A percentile compares a stretch with the other conserved stretches of the same genome.
These are phyloP conservation scores for Coemansia sp. DNA, from an alignment of 192 early-diverging fungal genomes.

Conservation along the genomic window DNA sequence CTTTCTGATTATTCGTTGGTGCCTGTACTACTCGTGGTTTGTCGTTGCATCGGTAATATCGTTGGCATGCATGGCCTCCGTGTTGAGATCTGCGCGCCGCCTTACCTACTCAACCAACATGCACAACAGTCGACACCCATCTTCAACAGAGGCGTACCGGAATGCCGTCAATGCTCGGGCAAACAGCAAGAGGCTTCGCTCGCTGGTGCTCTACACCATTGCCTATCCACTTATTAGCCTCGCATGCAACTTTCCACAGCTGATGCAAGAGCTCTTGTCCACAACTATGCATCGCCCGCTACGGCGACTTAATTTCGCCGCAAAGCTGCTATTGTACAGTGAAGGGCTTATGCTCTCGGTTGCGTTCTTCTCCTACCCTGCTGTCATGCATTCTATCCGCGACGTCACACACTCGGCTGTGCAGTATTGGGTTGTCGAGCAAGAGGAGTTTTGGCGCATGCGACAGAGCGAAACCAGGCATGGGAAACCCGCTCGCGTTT, in stretches of 20 bases:
- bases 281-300: constrained; percentile 18
- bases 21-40: constrained; percentile 51
- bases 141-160: constrained; percentile 43
- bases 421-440: constrained; percentile 50
- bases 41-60: constrained; percentile 39
- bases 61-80: constrained; percentile 43
- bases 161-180: constrained; percentile 48
- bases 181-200: constrained; percentile 47
- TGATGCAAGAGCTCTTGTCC: constrained; percentile 39
- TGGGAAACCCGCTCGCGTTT: background rate
- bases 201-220: constrained; percentile 45
- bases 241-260: constrained; percentile 40
- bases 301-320: constrained; percentile 10
- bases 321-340: constrained; percentile 23
- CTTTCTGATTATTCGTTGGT: constrained; percentile 45
- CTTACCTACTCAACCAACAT: constrained; percentile 34
- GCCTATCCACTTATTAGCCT: constrained; percentile 44
- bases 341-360: constrained; percentile 41
- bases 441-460: constrained; percentile 48
- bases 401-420: constrained; percentile 39
- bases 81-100: constrained; percentile 23
- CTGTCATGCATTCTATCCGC: constrained; percentile 42
- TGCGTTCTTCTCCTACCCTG: constrained; percentile 44
- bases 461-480: constrained; percentile 9
- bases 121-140: background rate